phyloP scores from a whole-genome alignment of 768 basidiomycete species.

The Lepiota subincarnata region DNA sequence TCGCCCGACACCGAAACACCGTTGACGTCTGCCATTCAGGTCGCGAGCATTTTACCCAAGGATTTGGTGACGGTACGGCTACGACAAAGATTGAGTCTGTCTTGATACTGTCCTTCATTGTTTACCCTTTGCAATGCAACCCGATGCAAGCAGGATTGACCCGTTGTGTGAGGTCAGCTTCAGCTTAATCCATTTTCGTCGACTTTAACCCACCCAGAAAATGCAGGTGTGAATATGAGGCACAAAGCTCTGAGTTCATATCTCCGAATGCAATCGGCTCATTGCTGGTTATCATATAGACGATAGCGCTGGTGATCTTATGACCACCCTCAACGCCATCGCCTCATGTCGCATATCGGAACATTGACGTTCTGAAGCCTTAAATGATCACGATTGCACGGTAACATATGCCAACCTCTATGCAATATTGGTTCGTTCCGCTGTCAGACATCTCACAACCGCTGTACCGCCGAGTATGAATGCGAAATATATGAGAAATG shows the following conservation, averaged over 20 bases:
- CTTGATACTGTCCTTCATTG: neutral
- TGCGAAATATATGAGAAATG: too few species aligned
- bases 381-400: conserved; percentile 44
- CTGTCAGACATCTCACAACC: conserved; percentile 43
- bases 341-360: conserved; percentile 34
- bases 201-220: neutral
- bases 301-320: conserved; percentile 30
- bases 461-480: too few species aligned
- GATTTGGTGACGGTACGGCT: conserved; percentile 27
- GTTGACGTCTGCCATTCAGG: conserved; percentile 23
- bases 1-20: conserved; percentile 14
- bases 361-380: conserved; percentile 48
- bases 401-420: conserved; percentile 16
- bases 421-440: conserved; percentile 62
- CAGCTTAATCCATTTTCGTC: neutral
- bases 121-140: neutral
- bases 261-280: conserved; percentile 6
- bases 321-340: conserved; percentile 30
- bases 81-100: conserved; percentile 18
- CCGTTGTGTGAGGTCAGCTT: neutral
- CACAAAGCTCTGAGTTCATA: neutral
- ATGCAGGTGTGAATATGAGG: neutral
- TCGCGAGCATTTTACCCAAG: conserved; percentile 30
- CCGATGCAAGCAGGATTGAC: neutral
- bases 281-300: conserved; percentile 17